Percentiles rank a stretch among this genome's conserved stretches.
Evolutionary conservation across 768 basidiomycete species (phyloP).

Genomic region (Ephemerocybe angulata): DNA sequence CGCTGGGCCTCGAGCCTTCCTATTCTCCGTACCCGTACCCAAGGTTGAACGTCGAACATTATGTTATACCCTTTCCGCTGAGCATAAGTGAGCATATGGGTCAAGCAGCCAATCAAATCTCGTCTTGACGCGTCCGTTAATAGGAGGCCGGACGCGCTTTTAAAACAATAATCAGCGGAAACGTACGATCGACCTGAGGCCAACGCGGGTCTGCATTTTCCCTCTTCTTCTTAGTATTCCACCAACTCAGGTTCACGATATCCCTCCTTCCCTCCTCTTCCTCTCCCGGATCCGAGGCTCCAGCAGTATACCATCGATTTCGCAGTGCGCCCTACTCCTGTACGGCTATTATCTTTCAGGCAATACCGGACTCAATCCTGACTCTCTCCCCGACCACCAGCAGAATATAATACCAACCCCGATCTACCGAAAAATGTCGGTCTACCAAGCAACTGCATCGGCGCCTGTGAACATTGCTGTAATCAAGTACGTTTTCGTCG

Average conservation of each 20-base stretch:
- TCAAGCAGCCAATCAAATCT: neutral
- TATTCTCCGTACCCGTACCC: too few species aligned
- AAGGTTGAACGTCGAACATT: too few species aligned
- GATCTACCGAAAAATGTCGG: constrained; percentile 27
- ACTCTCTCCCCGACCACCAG: too few species aligned
- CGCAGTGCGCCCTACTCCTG: too few species aligned
- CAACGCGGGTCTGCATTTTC: neutral
- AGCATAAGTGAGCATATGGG: too few species aligned
- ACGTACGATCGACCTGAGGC: constrained; percentile 1
- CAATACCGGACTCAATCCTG: too few species aligned
- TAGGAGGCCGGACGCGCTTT: neutral
- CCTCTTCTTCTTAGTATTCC: neutral
- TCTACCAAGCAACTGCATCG: constrained; percentile 83
- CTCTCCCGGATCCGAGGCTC: neutral
- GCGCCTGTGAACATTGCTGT: constrained; percentile 98
- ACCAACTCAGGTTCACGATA: neutral
- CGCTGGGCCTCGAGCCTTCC: too few species aligned
- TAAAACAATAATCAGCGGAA: constrained; percentile 5
- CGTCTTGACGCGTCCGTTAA: neutral
- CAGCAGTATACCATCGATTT: too few species aligned
- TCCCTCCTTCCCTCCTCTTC: neutral
- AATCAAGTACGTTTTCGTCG: constrained; percentile 66
- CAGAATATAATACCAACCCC: too few species aligned
- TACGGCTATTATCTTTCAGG: too few species aligned
- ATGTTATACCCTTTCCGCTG: too few species aligned